A percentile compares a stretch with the other conserved stretches of the same genome.
These are phyloP conservation scores for Nigrospora osmanthi DNA, from an alignment of 2,329 filamentous ascomycete genomes.

Conservation along the genomic window DNA sequence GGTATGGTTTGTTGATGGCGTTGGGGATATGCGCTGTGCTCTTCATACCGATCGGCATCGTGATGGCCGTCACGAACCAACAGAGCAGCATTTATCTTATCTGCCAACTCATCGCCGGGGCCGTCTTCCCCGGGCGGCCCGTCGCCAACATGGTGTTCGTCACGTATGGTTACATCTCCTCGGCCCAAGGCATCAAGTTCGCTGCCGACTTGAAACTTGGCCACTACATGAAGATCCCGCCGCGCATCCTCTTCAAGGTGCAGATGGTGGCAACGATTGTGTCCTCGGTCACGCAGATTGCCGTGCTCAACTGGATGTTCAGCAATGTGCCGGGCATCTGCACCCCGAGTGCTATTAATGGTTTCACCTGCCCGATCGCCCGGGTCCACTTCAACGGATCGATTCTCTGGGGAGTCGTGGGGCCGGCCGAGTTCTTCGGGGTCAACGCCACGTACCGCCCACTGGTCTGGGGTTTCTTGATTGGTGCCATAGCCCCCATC, in stretches of 20 bases:
- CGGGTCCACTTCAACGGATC: constrained; percentile 86
- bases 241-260: constrained; percentile 69
- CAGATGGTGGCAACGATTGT: constrained; percentile 70
- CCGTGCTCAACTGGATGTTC: constrained; percentile 88
- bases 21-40: constrained; percentile 71
- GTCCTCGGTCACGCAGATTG: constrained; percentile 74
- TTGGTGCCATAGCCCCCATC: constrained; percentile 69
- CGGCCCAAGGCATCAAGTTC: constrained; percentile 83
- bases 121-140: constrained; percentile 73
- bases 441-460: constrained; percentile 64
- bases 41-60: constrained; percentile 85
- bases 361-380: constrained; percentile 81
- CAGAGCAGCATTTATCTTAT: constrained; percentile 82
- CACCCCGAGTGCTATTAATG: constrained; percentile 71
- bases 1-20: constrained; percentile 77
- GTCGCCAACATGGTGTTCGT: constrained; percentile 93
- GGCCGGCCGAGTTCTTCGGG: constrained; percentile 76
- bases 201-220: constrained; percentile 80
- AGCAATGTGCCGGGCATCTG: constrained; percentile 68
- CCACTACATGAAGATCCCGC: constrained; percentile 83
- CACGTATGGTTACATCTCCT: constrained; percentile 85
- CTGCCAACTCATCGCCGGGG: constrained; percentile 77
- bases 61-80: constrained; percentile 89
- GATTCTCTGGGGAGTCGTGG: constrained; percentile 84
- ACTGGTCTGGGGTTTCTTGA: constrained; percentile 73